phyloP scores from a whole-genome alignment of 495 filamentous ascomycete species.

The Neurospora sp. region DNA sequence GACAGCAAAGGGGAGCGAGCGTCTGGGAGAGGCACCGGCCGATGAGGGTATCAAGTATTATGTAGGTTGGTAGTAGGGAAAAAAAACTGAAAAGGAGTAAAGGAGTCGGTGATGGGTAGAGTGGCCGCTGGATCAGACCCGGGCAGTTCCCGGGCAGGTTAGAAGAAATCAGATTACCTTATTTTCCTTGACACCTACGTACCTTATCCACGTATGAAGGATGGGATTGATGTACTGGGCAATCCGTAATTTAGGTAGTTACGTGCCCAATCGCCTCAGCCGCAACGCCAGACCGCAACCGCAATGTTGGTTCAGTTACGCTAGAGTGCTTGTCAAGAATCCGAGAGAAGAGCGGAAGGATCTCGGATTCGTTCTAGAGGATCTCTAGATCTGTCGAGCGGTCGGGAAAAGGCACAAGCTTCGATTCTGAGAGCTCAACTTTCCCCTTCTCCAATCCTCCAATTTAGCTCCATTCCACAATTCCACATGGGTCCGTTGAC shows the following conservation, averaged over 20 bases:
- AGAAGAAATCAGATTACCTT: background rate
- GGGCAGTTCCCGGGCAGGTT: background rate
- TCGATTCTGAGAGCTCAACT: background rate
- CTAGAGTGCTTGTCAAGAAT: background rate
- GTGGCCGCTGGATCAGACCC: background rate
- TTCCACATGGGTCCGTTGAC: background rate
- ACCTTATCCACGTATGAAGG: background rate
- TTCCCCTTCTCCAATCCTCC: background rate
- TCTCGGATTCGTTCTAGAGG: background rate
- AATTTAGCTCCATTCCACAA: background rate
- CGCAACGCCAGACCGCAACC: background rate
- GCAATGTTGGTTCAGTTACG: background rate
- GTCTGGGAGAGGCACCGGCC: background rate
- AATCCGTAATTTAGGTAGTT: background rate
- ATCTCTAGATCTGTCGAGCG: background rate
- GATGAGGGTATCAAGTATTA: background rate
- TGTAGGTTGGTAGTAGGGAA: background rate
- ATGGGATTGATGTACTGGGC: background rate
- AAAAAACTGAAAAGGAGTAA: background rate
- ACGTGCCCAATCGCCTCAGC: background rate
- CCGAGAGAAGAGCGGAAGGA: background rate
- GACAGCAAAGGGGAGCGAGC: background rate
- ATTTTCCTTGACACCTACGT: background rate
- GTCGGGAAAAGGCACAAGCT: background rate
- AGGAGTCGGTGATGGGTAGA: background rate